Evolutionary conservation across 129 eudicot genomes (phyloP).

Genomic region (Solidago caesia): DNA sequence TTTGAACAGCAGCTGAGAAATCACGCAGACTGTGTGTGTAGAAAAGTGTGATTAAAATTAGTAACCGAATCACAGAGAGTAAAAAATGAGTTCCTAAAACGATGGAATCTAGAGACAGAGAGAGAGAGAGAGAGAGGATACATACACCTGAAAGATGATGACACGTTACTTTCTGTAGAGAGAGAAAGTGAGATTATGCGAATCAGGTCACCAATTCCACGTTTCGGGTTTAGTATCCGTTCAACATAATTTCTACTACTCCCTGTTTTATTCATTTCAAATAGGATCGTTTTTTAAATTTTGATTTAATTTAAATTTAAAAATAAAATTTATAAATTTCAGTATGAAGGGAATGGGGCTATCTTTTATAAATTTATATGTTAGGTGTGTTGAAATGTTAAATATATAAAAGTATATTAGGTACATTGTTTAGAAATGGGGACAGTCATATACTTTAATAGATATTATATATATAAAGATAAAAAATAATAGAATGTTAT

Average conservation of each 20-base stretch:
- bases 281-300: too few species aligned
- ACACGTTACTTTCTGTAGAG: slow-evolving; percentile 35
- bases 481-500: too few species aligned
- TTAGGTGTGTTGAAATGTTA: too few species aligned
- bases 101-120: slow-evolving; percentile 23
- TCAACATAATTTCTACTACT: not conserved
- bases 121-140: not conserved
- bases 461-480: too few species aligned
- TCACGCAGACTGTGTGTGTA: not conserved
- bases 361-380: too few species aligned
- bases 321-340: too few species aligned
- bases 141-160: slow-evolving; percentile 20
- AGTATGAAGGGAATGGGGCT: too few species aligned
- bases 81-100: not conserved
- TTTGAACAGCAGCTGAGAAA: too few species aligned
- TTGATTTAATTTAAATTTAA: too few species aligned
- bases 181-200: slow-evolving; percentile 29
- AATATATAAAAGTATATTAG: too few species aligned
- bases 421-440: too few species aligned
- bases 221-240: not conserved
- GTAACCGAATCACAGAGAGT: not conserved
- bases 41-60: not conserved
- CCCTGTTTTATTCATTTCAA: not conserved
- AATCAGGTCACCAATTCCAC: not conserved
- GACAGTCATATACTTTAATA: too few species aligned